phyloP scores from a whole-genome alignment of 106 monocot genomes.

The Dioscorea dumetorum region DNA sequence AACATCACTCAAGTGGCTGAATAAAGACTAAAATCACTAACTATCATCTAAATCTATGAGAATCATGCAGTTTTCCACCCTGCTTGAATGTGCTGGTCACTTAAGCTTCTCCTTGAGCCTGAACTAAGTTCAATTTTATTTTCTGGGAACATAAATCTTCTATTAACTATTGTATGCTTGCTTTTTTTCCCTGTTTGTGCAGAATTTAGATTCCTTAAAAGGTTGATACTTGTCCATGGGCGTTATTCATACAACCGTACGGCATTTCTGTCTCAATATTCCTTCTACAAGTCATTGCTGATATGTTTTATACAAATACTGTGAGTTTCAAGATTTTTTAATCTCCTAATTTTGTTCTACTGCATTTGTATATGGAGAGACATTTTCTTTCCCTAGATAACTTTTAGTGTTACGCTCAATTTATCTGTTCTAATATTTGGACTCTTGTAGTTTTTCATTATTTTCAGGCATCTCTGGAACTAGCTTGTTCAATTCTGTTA shows the following conservation, averaged over 20 bases:
- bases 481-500: conserved; percentile 89
- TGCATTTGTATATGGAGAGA: too few species aligned
- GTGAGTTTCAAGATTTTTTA: conserved; percentile 35
- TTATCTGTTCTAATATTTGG: not conserved
- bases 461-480: conserved; percentile 95
- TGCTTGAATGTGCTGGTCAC: too few species aligned
- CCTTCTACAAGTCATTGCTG: conserved; percentile 92
- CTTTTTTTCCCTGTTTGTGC: conserved; percentile 11
- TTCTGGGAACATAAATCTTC: too few species aligned
- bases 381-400: not conserved
- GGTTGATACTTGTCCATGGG: conserved; percentile 97
- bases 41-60: too few species aligned
- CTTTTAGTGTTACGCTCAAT: too few species aligned
- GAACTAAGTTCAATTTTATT: too few species aligned
- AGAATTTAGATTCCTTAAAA: conserved; percentile 94
- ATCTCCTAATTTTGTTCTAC: conserved; percentile 9
- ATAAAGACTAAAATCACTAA: too few species aligned
- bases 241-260: conserved; percentile 99
- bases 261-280: conserved; percentile 93
- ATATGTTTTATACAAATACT: conserved; percentile 94
- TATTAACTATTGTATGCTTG: too few species aligned
- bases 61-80: too few species aligned
- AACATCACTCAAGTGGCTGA: too few species aligned
- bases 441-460: conserved; percentile 69
- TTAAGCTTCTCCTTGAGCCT: too few species aligned